Evolutionary conservation across 208 protist species (phyloP), one percentile per base, ranked within the genome.

Genomic region (Acanthamoeba polyphaga): DNA sequence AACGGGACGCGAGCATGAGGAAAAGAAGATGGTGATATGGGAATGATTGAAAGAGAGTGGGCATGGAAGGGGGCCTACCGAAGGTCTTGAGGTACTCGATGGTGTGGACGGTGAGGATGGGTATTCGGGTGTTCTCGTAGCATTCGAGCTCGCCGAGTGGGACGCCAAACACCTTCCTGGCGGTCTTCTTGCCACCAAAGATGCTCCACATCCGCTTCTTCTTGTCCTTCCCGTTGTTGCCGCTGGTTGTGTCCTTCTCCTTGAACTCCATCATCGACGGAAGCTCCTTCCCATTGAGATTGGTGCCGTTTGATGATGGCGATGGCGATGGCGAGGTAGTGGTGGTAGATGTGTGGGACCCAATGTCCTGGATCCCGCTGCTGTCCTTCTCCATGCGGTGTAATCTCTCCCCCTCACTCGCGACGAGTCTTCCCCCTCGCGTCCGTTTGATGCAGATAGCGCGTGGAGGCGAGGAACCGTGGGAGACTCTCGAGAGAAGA

Each of bases 61-160:
- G 32, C 8, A 0, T 17, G 70, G 29, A 13, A 51, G 76, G 76
- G 15, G 13, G 43, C 17, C 3, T 43, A 88, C 80, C 80, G 24
- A 22, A 64, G 27, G 51, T 38, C 24, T 88, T 88, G 49, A 88
- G 51, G 32, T 66, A 88, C 27, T 88, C 80, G 27, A 88, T 88
- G 22, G 80, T 43, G n/a, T 88, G 80, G 10, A 88, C 46, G 49
- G 80, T 24, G 51, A 88, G 22, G 46, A 88, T 32, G 46, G 80
- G 80, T 22, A 88, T 55, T 8, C 53, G 46, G 13, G 80, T 88
- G 80, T 88, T 58, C 19, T 88, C 80, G 29, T 43, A 64, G 80
- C 46, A 88, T 10, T 55, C 80, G 9, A 88, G 51, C 0, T 88
- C 80, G 51, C 9, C 10, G 2, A 88, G 80, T 2, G 80, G 51